Base-by-base conservation (phyloP, 495 filamentous ascomycete species). In the Daldinia concentrica region DNA sequence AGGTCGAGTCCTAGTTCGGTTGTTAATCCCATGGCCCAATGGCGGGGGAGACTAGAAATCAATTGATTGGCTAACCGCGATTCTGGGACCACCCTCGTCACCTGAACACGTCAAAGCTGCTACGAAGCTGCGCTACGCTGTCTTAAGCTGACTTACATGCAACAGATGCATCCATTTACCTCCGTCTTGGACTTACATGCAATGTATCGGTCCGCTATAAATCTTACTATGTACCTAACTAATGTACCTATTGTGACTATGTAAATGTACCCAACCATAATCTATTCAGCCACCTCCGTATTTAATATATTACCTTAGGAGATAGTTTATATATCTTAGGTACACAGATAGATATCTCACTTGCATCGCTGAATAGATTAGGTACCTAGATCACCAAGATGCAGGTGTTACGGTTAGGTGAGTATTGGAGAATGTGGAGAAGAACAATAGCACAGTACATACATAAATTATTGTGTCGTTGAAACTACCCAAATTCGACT, bases 71-170 rank as follows among this genome's bases (percentile, higher is more conserved):
- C 22, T 57, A 48, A 60, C 71, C 66, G 12, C 54, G 41, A 58
- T 43, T 74, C 62, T 70, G 71, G 71, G 67, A 73, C 70, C 65
- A 60, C 70, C 64, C 65, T 68, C 62, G 70, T 73, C 70, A 73
- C 70, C 70, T 73, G 70, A 73, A 73, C 70, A 73, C 70, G 70
- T 73, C 70, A 69, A 73, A 73, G 62, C 50, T 66, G 65, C 70
- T 73, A 58, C 61, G 39, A 57, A 68, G 68, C 55, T 48, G n/a
- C 37, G 8, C 50, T 54, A 19, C 43, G 69, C 69, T 63, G 63
- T 71, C 69, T 71, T 14, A 22, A 41, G 19, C 27, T 65, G 41
- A 54, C 43, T 48, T 48, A 48, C 43, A 48, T 48, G 43, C 17
- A 48, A 48, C 43, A 24, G 17, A 48, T 22, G 19, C 43, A 48